These are phyloP conservation scores for Pleurotus ostreatus DNA, from an alignment of 768 basidiomycete genomes.

Conservation along the genomic window DNA sequence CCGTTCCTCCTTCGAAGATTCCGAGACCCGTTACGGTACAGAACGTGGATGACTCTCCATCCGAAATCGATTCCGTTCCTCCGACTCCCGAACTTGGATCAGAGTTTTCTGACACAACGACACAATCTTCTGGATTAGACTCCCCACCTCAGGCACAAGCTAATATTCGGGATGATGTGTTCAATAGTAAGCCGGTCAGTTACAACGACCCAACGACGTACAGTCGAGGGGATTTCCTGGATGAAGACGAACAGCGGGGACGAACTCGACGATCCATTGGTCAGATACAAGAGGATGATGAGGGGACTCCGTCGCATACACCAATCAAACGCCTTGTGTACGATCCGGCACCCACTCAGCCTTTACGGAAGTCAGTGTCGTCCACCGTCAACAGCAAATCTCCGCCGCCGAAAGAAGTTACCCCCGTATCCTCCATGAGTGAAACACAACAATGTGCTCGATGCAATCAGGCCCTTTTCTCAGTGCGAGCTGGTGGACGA, in stretches of 20 bases:
- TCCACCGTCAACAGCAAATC: not conserved
- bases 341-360: not conserved
- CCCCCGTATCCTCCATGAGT: conserved; percentile 33
- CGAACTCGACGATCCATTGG: conserved; percentile 27
- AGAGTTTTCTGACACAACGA: conserved; percentile 57
- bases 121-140: conserved; percentile 47
- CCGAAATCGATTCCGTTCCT: conserved; percentile 20
- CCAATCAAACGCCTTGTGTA: conserved; percentile 14
- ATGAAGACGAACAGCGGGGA: conserved; percentile 20
- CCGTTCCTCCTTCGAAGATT: not conserved
- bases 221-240: conserved; percentile 22
- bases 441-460: conserved; percentile 43
- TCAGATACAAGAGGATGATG: not conserved
- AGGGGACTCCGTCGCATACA: conserved; percentile 30
- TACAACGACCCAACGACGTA: conserved; percentile 8
- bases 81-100: conserved; percentile 57
- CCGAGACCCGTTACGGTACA: conserved; percentile 1
- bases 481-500: conserved; percentile 37
- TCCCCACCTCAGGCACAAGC: conserved; percentile 37
- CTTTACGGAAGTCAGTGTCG: not conserved
- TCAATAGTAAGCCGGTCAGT: conserved; percentile 15
- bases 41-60: not conserved
- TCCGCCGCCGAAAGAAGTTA: not conserved
- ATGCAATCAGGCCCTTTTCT: conserved; percentile 58
- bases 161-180: conserved; percentile 17